Evolutionary conservation across 1,284 basidiomycete genomes (phyloP), one percentile per base, ranked within the genome.

Genomic region (Lignosus rhinocerotis): DNA sequence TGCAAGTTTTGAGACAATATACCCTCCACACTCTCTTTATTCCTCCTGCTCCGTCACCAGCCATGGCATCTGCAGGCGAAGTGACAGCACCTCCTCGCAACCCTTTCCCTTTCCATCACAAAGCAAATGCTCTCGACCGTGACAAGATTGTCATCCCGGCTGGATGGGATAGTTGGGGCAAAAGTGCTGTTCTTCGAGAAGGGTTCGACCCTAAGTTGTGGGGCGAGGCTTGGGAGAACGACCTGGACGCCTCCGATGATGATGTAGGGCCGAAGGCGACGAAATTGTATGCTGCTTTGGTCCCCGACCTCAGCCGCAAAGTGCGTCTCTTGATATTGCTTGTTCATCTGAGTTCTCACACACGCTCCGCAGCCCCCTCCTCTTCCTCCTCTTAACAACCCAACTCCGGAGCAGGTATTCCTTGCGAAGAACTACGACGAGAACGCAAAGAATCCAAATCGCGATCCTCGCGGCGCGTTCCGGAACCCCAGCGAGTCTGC

Each of bases 91-190:
- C 81, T 21, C 77, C 76, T 43, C 83, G 86, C 44, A 90, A 92
- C 62, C 84, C 88, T 0, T 97, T 97, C 74, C 88, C 92, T 0
- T 98, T 98, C 75, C 76, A 81, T 3, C 85, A 93, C 59, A 89
- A 90, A 61, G 90, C 96, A 0, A 98, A 97, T 69, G 91, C 93
- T 0, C 80, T 98, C 30, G 96, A 99, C 70, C 84, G 95, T 33
- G 95, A 98, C 68, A 88, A 86, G 8, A 90, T 99, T 49, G 83
- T 97, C 48, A 88, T 99, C 0, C 97, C 96, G 1, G 83, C 92
- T 1, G 97, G 96, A 2, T 99, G 96, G 97, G 96, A 99, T 72
- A 93, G 90, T 63, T 98, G 93, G 92, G 95, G 94, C 3, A 98
- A 98, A 79, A 98, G 98, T 63, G 82, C 83, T 3, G 91, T 98